Evolutionary conservation across 2,329 filamentous ascomycete species (phyloP).

Genomic region (Exophiala xenobiotica): DNA sequence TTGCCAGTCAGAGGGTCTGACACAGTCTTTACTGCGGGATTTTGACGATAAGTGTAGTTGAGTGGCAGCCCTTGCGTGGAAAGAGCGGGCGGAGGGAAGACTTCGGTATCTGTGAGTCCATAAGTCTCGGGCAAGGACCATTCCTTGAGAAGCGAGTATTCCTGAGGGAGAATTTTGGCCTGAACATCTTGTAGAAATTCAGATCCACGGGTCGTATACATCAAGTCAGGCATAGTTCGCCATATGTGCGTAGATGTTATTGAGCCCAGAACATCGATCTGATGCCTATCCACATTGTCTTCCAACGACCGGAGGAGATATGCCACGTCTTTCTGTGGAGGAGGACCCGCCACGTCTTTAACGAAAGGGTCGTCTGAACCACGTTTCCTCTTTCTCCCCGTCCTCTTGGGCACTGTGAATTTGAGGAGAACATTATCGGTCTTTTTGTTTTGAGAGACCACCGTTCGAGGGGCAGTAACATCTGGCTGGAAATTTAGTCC

Average conservation of each 20-base stretch:
- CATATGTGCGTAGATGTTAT: constrained; percentile 84
- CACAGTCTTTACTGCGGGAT: constrained; percentile 68
- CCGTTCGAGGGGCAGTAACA: constrained; percentile 73
- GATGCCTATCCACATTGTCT: constrained; percentile 68
- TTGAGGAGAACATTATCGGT: constrained; percentile 85
- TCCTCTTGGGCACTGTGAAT: constrained; percentile 81
- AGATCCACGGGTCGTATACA: constrained; percentile 69
- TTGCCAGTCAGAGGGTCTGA: constrained; percentile 57
- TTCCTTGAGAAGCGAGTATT: constrained; percentile 62
- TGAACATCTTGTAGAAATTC: constrained; percentile 70
- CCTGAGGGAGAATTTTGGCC: constrained; percentile 68
- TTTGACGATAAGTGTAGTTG: constrained; percentile 70
- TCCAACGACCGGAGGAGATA: constrained; percentile 62
- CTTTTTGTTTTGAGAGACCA: constrained; percentile 71
- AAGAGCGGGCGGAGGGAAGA: constrained; percentile 62
- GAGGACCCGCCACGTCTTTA: constrained; percentile 42
- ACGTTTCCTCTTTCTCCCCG: constrained; percentile 79
- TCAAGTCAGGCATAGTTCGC: constrained; percentile 77
- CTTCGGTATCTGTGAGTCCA: constrained; percentile 63
- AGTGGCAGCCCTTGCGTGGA: constrained; percentile 33
- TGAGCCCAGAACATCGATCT: constrained; percentile 67
- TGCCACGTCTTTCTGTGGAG: constrained; percentile 52
- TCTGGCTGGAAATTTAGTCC: constrained; percentile 77
- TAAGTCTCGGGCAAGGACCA: constrained; percentile 68
- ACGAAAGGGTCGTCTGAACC: constrained; percentile 69